Conservation (phyloP, 306 rosid genomes). For the Rubus idaeus region DNA sequence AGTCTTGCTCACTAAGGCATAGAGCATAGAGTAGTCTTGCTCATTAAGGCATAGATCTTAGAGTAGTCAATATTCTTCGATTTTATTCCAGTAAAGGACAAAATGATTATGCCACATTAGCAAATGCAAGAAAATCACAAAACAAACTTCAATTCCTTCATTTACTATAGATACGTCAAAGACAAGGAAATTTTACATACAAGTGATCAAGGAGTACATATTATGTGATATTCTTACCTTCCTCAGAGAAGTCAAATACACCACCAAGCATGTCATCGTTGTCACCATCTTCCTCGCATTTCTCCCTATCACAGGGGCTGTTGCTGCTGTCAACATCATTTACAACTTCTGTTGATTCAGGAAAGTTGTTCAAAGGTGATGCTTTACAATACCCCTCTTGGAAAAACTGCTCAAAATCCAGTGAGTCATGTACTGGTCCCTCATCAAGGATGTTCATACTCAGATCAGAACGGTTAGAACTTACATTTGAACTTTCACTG, state of each 20-base stretch:
- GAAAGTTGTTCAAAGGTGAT: constrained; percentile 40
- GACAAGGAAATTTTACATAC: constrained; percentile 15
- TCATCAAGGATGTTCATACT: constrained; percentile 62
- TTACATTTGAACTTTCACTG: constrained; percentile 51
- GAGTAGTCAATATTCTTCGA: background rate
- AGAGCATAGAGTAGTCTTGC: too few relatives aligned
- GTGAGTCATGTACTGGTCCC: constrained; percentile 57
- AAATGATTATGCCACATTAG: background rate
- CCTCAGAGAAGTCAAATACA: constrained; percentile 84
- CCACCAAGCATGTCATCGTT: constrained; percentile 78
- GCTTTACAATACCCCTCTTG: constrained; percentile 84
- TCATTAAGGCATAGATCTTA: background rate
- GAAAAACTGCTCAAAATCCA: constrained; percentile 63
- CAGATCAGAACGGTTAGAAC: constrained; percentile 57
- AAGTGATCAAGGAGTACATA: constrained; percentile 5
- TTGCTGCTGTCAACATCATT: constrained; percentile 64
- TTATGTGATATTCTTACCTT: constrained; percentile 53
- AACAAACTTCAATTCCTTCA: background rate
- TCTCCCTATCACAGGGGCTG: constrained; percentile 70
- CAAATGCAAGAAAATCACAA: background rate
- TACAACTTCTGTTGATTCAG: constrained; percentile 51
- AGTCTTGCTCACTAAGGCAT: too few relatives aligned
- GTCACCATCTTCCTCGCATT: constrained; percentile 72
- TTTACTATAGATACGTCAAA: constrained; percentile 10
- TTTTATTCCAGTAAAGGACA: background rate